A percentile compares a stretch with the other conserved stretches of the same genome.
Evolutionary conservation across 2,329 filamentous ascomycete genomes (phyloP).

Genomic region (Grosmannia clavigera): DNA sequence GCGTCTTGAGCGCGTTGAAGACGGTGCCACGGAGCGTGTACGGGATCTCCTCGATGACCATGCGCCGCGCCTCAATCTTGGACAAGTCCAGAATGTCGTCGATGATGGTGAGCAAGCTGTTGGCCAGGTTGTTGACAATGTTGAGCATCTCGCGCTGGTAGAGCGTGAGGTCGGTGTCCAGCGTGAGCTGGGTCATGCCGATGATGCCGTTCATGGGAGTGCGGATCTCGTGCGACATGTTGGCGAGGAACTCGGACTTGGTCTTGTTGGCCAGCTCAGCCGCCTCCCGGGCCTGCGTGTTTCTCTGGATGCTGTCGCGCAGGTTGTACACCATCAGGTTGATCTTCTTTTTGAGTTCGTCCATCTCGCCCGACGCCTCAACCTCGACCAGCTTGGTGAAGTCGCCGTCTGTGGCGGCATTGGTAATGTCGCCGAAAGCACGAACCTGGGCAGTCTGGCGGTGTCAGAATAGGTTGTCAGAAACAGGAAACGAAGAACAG

Average conservation of each 20-base stretch:
- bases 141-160: constrained; percentile 98
- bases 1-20: constrained; percentile 91
- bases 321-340: constrained; percentile 98
- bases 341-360: constrained; percentile 97
- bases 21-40: constrained; percentile 90
- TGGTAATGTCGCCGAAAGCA: constrained; percentile 97
- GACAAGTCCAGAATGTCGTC: constrained; percentile 68
- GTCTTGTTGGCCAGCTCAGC: constrained; percentile 96
- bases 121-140: constrained; percentile 92
- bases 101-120: constrained; percentile 92
- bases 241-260: constrained; percentile 95
- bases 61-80: constrained; percentile 87
- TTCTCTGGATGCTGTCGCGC: constrained; percentile 89
- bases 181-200: constrained; percentile 90
- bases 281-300: constrained; percentile 82
- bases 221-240: constrained; percentile 97
- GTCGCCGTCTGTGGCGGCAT: constrained; percentile 90
- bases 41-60: constrained; percentile 97
- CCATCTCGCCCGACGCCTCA: constrained; percentile 96
- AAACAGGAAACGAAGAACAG: not conserved
- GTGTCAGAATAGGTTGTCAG: constrained; percentile 19
- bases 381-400: constrained; percentile 96
- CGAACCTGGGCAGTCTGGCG: constrained; percentile 82
- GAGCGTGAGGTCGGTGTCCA: constrained; percentile 88
- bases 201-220: constrained; percentile 98